Evolutionary conservation across 371 early-diverging fungal species (phyloP), one percentile per base, ranked within the genome.

Genomic region (Chytridiales sp.): DNA sequence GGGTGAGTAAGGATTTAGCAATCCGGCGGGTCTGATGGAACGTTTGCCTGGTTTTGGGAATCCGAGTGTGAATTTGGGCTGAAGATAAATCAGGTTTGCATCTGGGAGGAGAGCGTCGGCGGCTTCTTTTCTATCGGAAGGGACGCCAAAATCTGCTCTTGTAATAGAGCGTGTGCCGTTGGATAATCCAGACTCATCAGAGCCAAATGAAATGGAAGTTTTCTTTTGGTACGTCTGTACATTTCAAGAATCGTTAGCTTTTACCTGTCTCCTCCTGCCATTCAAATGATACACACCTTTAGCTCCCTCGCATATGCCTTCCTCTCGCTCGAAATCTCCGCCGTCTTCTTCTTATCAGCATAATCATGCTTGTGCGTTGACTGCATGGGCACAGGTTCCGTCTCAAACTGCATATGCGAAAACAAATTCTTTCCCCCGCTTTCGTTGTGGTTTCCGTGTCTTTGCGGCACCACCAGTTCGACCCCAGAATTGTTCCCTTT

Each of bases 291-390:
- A 8, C 35, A 22, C 4, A 59, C 59, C 59, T 59, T 41, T 6
- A 49, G 41, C 29, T 59, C 49, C 21, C 30, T 5, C 17, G 59
- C 59, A 15, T 39, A 9, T 6, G 13, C 13, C n/a, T 47, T 47
- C 34, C 19, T 26, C 11, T 59, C 38, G 6, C 29, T 17, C 19
- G 49, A 5, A 2, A 36, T 31, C 19, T 9, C 57, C 9, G 5
- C 29, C 39, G 30, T 3, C 29, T 29, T 24, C 35, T 31, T 24
- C 43, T 46, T 21, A 11, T 30, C 54, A 17, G 26, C 34, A 54
- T 41, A 61, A 48, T 61, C 61, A 6, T 32, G 29, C 26, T 61
- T 53, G 11, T 61, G 61, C 13, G 60, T 60, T n/a, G 60, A 61
- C 21, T 21, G 39, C 17, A 43, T 44, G 4, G 21, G 34, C 22